Base-by-base conservation (phyloP, 805 yeast species). In the Lipomyces mesembrius region DNA sequence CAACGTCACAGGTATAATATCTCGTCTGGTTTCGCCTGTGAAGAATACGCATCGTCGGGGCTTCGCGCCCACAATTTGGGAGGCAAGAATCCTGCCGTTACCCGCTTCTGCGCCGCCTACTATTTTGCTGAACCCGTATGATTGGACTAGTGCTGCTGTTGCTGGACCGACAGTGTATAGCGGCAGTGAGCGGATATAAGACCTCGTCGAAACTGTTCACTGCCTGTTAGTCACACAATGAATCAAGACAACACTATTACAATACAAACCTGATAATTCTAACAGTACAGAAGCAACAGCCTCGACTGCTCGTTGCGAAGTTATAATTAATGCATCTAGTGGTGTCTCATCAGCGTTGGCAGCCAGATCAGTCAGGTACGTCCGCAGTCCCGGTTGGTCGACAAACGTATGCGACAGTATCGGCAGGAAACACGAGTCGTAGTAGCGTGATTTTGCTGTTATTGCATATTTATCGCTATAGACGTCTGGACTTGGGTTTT, bases 141-240 rank as follows among this genome's bases (percentile, higher is more conserved):
- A 79, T 2, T 75, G 67, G 12, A 94, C 76, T 20, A 89, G 85
- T 17, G 80, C 79, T 22, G 83, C 84, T 0, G 98, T 94, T 0
- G 97, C 92, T 0, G 97, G 97, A 0, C 98, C 98, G 5, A 94
- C 97, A 0, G 97, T 91, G 74, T 87, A 94, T 0, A 89, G 88
- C 0, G 87, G 84, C 66, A 72, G 68, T 2, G 53, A 11, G 39
- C 14, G 60, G 0, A 62, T 46, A 37, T 12, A 35, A 4, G 27
- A 14, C 14, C 6, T 1, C 4, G 55, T 39, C 43, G 52, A 56
- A 27, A 20, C 22, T 22, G n/a, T 25, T 53, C 34, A 46, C 39
- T 61, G 49, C 52, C 35, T 11, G 12, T 6, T 7, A 22, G 37
- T 49, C 27, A 43, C 25, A 12, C 37, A 35, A 39, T 6, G 20